Evolutionary conservation across 129 eudicot species (phyloP).

Genomic region (Saussurea involucrata): DNA sequence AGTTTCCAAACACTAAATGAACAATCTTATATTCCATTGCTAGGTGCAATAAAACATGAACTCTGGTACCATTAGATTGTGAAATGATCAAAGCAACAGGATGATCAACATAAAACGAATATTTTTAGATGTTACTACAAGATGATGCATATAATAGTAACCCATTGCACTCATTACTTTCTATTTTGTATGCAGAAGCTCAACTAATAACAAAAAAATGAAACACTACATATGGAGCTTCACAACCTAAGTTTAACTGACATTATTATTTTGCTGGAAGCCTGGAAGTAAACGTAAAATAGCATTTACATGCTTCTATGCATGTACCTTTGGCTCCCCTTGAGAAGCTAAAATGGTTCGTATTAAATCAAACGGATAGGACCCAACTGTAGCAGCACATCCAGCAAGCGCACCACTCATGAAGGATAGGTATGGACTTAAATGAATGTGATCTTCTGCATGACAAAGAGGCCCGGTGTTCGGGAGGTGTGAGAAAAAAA

Average conservation of each 20-base stretch:
- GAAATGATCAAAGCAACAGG: background rate
- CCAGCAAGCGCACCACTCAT: slow-evolving; percentile 86
- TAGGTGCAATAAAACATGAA: background rate
- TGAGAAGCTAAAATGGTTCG: slow-evolving; percentile 90
- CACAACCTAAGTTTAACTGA: background rate
- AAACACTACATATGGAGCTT: background rate
- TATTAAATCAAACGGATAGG: slow-evolving; percentile 85
- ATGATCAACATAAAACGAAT: background rate
- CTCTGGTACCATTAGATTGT: background rate
- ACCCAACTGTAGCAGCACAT: slow-evolving; percentile 86
- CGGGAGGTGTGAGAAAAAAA: slow-evolving; percentile 15
- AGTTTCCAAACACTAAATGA: background rate
- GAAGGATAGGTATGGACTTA: slow-evolving; percentile 83
- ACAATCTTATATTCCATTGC: background rate
- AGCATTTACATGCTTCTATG: background rate
- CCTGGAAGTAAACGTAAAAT: background rate
- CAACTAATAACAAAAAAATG: background rate
- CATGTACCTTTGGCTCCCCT: slow-evolving; percentile 86
- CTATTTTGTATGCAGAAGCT: background rate
- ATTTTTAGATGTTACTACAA: background rate
- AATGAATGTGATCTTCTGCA: slow-evolving; percentile 77
- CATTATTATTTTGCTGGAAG: background rate
- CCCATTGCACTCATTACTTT: background rate
- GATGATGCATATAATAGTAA: background rate
- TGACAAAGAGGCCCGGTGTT: slow-evolving; percentile 14